Evolutionary conservation across 768 basidiomycete genomes (phyloP), one percentile per base, ranked within the genome.

Genomic region (Imleria badia): DNA sequence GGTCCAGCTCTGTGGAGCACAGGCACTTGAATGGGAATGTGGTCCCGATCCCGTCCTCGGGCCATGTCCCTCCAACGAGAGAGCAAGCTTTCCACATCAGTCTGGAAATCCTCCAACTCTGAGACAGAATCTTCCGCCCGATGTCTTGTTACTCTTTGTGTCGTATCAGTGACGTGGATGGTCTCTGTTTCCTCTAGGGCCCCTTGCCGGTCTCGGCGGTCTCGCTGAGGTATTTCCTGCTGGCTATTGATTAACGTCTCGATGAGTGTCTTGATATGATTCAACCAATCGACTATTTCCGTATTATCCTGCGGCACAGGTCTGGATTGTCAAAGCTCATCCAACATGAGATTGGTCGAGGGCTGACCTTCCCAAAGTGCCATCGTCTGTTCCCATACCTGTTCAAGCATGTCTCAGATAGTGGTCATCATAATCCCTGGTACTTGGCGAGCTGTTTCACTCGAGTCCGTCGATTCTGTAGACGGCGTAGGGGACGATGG

Each of bases 281-380:
- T 46, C 40, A 72, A 56, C 3, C 74, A 71, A 8, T 69, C 70
- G 4, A 68, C 52, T 15, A 75, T 48, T 48, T 76, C 76, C 64
- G 80, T 48, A 64, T 75, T 71, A 64, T 80, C 75, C 26, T 63
- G 64, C 20, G 68, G 64, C n/a, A 66, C 58, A 42, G 76, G 70
- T 19, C 79, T 77, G 30, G 75, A 63, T 14, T 78, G 75, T 19
- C 81, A 78, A 49, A 94, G 72, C 23, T 85, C 81, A 52, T 87
- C 82, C 34, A 94, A 69, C 55, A 83, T 72, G 30, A 80, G 76
- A 48, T 84, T 83, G 8, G 86, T 80, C 0, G 79, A 73, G 0
- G 68, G 62, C 68, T 95, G 91, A 6, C 79, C 82, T 45, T 87
- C 78, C 69, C 81, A 76, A 20, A 96, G 67, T 10, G 78, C 81